Base-by-base conservation (phyloP, 2,329 filamentous ascomycete species). In the Pseudogymnoascus sp. region DNA sequence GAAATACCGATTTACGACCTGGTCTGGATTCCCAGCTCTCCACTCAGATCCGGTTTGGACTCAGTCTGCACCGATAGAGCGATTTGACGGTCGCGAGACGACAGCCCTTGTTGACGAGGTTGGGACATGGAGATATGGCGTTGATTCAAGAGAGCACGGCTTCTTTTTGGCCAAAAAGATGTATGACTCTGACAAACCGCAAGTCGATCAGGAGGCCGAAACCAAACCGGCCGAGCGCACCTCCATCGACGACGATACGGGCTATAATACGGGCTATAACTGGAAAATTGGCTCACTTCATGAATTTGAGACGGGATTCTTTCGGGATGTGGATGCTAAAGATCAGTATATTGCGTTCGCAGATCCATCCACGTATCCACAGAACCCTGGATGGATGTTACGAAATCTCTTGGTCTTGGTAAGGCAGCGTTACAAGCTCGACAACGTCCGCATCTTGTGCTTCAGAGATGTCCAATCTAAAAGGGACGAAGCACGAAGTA, bases 1-100 rank as follows among this genome's bases (percentile, higher is more conserved):
- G 73, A 96, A 95, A 71, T 97, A 97, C 76, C 90, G 86, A 64
- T 96, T 97, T 71, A 90, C 88, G n/a, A 97, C 97, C 74, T 95
- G 95, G 85, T 97, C 97, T 73, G 92, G 88, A 4, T 99, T 95
- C 69, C 94, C 94, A 0, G 91, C 92, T 13, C 79, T 99, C 45
- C 92, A 95, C 71, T 95, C 92, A 3, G 86, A 92, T 59, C 90
- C 90, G 1, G 78, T 81, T 26, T 99, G 94, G 94, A 86, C 82
- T 66, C 77, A 85, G 58, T 73, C 79, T 1, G 45, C 58, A n/a
- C 59, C 76, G 7, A 75, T 82, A 55, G 74, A 77, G 59, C 78
- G 72, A 55, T 74, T 97, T 55, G 82, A 78, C 2, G 70, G 80
- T 2, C 76, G 81, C 63, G 92, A 97, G 72, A 92, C 87, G 61